phyloP scores from a whole-genome alignment of 2,329 filamentous ascomycete species.

The Gnomoniopsis sp. region DNA sequence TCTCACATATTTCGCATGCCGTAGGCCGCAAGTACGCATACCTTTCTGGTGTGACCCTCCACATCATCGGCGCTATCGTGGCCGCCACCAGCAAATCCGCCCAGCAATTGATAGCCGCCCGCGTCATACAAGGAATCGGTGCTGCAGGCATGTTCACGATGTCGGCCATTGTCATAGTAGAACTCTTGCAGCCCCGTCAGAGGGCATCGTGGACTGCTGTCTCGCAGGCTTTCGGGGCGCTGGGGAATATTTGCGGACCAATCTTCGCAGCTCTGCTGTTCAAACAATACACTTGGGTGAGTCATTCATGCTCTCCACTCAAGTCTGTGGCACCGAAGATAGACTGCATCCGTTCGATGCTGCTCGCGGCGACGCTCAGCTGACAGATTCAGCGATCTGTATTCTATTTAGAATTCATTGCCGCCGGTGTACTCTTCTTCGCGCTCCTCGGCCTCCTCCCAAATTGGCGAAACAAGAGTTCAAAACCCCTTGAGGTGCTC shows the following conservation, averaged over 20 bases:
- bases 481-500: not conserved
- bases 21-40: slow-evolving; percentile 22
- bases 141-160: slow-evolving; percentile 17
- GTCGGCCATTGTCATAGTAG: slow-evolving; percentile 15
- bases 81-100: slow-evolving; percentile 4
- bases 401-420: slow-evolving; percentile 4
- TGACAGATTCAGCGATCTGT: slow-evolving; percentile 1
- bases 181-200: slow-evolving; percentile 13
- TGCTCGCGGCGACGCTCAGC: not conserved
- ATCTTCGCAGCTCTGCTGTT: not conserved
- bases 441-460: slow-evolving; percentile 6
- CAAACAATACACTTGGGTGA: slow-evolving; percentile 3
- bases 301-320: not conserved
- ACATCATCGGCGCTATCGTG: slow-evolving; percentile 17
- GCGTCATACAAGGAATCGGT: slow-evolving; percentile 13
- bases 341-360: not conserved
- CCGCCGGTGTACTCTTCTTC: not conserved
- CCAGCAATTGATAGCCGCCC: not conserved
- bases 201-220: slow-evolving; percentile 10
- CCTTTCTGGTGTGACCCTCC: slow-evolving; percentile 16
- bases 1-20: slow-evolving; percentile 23
- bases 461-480: not conserved
- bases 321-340: not conserved
- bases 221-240: slow-evolving; percentile 11
- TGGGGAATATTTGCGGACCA: slow-evolving; percentile 15